Evolutionary conservation across 805 yeast species (phyloP).

Genomic region (Priceomyces medius): DNA sequence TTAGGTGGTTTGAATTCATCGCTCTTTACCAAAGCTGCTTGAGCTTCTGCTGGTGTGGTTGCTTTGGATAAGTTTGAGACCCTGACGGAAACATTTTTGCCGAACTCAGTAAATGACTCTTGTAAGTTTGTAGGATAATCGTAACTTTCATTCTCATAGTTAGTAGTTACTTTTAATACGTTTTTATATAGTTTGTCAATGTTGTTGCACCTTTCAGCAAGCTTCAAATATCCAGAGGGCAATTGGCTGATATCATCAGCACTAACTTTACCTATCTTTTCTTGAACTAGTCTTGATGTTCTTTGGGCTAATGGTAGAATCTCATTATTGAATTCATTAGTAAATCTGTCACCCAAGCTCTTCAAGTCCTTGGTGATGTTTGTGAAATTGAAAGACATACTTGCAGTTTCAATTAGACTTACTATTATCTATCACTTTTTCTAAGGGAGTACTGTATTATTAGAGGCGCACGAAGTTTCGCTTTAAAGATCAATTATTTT

Average conservation of each 20-base stretch:
- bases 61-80: slow-evolving; percentile 70
- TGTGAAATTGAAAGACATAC: slow-evolving; percentile 44
- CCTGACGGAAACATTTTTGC: slow-evolving; percentile 62
- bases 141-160: slow-evolving; percentile 73
- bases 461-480: not conserved
- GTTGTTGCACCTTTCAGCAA: slow-evolving; percentile 39
- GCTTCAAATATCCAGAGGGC: slow-evolving; percentile 71
- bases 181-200: slow-evolving; percentile 43
- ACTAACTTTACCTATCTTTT: slow-evolving; percentile 67
- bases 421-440: not conserved
- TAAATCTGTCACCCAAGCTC: slow-evolving; percentile 41
- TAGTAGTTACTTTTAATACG: slow-evolving; percentile 42
- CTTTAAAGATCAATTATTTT: not conserved
- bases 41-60: slow-evolving; percentile 78
- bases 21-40: slow-evolving; percentile 56
- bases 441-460: not conserved
- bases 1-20: slow-evolving; percentile 61
- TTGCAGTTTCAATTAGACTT: not conserved
- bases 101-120: slow-evolving; percentile 74
- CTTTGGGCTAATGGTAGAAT: slow-evolving; percentile 70
- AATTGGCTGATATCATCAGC: slow-evolving; percentile 70
- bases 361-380: slow-evolving; percentile 42
- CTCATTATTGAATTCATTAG: slow-evolving; percentile 55
- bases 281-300: slow-evolving; percentile 77
- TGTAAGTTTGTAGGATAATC: slow-evolving; percentile 77